Conservation (phyloP, 164 flowering plant genomes). For the Stephania japonica region DNA sequence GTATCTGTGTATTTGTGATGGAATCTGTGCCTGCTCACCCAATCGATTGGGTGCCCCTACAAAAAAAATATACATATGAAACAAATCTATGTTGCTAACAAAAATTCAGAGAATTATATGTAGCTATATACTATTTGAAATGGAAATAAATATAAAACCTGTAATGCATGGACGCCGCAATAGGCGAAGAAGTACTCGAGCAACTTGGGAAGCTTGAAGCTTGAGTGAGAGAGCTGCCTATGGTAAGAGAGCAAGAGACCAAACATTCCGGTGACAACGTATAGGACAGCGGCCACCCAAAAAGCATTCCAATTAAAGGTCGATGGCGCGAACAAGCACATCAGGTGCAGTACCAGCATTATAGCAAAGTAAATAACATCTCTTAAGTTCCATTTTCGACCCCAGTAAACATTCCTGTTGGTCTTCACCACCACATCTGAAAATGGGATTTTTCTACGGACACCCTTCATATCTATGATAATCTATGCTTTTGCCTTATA, state of each 20-base stretch:
- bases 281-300: conserved; percentile 45
- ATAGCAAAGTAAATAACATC: conserved; percentile 35
- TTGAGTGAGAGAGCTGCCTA: conserved; percentile 65
- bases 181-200: conserved; percentile 42
- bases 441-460: conserved; percentile 25
- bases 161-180: conserved; percentile 65
- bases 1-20: no score
- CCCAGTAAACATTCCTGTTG: conserved; percentile 32
- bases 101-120: neutral
- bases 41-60: conserved; percentile 77
- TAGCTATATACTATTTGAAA: no score
- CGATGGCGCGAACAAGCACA: conserved; percentile 58
- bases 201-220: conserved; percentile 55
- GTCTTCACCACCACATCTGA: conserved; percentile 60
- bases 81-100: neutral
- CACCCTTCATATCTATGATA: no score
- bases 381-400: conserved; percentile 42
- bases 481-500: no score
- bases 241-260: conserved; percentile 74
- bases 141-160: conserved; percentile 29
- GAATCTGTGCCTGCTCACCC: conserved; percentile 35
- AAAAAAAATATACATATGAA: neutral
- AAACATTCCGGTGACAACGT: conserved; percentile 52
- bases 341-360: conserved; percentile 45
- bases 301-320: conserved; percentile 59